phyloP scores from a whole-genome alignment of 108 stramenopile genomes.

The Aurantiochytrium sp. region DNA sequence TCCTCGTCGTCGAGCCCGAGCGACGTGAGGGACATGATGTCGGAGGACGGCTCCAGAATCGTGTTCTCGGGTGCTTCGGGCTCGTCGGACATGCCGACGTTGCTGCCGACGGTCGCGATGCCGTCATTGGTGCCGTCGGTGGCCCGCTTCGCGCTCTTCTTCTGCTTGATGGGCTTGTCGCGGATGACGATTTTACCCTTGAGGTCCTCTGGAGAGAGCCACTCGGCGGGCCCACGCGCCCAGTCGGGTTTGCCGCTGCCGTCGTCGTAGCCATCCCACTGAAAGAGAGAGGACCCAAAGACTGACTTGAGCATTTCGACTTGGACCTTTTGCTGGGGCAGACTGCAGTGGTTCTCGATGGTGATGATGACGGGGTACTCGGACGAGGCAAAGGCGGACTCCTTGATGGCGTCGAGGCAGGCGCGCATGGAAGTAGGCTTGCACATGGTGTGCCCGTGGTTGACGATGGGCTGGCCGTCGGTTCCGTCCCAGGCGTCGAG shows the following conservation, averaged over 20 bases:
- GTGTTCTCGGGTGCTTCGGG: not conserved
- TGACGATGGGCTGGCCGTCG: conserved; percentile 67
- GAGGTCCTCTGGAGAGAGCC: conserved; percentile 70
- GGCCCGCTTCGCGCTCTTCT: not conserved
- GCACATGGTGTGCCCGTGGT: conserved; percentile 87
- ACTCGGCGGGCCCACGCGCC: conserved; percentile 12
- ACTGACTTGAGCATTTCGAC: conserved; percentile 51
- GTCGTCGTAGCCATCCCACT: conserved; percentile 56
- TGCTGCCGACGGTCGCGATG: not conserved
- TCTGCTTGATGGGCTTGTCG: not conserved
- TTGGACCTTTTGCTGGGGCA: conserved; percentile 72
- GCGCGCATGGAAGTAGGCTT: conserved; percentile 72
- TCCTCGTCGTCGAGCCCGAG: conserved; percentile 32
- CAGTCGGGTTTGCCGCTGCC: conserved; percentile 40
- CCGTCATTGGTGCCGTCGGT: not conserved
- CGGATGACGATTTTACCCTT: conserved; percentile 47
- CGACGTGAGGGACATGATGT: not conserved
- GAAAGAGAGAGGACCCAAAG: conserved; percentile 65
- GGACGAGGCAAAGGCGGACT: conserved; percentile 53
- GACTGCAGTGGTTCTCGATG: conserved; percentile 90
- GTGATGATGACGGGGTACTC: conserved; percentile 85
- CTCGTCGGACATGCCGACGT: not conserved
- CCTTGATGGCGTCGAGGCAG: conserved; percentile 63
- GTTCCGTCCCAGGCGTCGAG: conserved; percentile 92
- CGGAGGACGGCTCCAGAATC: not conserved